phyloP scores from a whole-genome alignment of 2,329 filamentous ascomycete species.

The Ophiostoma sp. region DNA sequence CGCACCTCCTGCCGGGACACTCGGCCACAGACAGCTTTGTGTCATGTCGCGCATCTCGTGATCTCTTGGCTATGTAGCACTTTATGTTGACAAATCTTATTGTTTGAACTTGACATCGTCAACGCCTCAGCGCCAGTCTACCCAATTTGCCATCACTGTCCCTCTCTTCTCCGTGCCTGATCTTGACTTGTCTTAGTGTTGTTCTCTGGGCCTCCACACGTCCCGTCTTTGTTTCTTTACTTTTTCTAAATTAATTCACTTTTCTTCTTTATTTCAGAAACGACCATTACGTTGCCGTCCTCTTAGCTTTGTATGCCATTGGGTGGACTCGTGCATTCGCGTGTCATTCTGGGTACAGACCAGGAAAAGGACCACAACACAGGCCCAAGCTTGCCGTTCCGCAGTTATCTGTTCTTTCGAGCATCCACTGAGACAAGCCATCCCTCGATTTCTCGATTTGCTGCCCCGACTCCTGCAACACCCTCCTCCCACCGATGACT shows the following conservation, averaged over 20 bases:
- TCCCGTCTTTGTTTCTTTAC: background rate
- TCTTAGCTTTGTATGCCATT: background rate
- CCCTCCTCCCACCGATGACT: conserved; percentile 18
- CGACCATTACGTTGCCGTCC: conserved; percentile 1
- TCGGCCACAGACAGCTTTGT: conserved; percentile 4
- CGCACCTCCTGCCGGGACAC: background rate
- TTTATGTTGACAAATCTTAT: no score
- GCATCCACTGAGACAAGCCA: background rate
- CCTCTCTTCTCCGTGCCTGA: no score
- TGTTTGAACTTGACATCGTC: no score
- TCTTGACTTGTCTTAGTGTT: no score
- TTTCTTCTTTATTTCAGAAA: background rate
- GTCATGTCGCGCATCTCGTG: background rate
- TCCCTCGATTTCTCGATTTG: background rate
- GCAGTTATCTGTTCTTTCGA: conserved; percentile 11
- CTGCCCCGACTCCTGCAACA: background rate
- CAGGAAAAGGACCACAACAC: background rate
- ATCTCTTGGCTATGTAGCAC: background rate
- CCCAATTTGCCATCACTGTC: no score
- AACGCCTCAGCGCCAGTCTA: no score
- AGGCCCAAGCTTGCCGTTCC: conserved; percentile 2
- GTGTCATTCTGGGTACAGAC: background rate
- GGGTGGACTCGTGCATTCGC: conserved; percentile 10
- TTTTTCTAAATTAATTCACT: background rate
- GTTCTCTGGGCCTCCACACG: background rate